phyloP scores from a whole-genome alignment of 441 rosid species.

The Brassica hybrid region DNA sequence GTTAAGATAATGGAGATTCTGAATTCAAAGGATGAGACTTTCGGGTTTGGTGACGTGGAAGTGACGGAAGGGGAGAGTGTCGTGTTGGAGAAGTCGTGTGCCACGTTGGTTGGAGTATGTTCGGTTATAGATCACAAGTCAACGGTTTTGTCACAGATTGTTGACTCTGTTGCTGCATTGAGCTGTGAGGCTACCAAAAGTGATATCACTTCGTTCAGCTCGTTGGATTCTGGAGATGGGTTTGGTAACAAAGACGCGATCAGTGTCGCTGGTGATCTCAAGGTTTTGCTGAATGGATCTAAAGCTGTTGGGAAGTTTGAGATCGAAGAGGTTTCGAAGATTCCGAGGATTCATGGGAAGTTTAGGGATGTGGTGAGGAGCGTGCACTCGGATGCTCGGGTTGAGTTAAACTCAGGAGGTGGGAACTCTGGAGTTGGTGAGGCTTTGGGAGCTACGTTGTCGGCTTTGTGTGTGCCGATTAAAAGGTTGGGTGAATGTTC shows the following conservation, averaged over 20 bases:
- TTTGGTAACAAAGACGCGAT: no score
- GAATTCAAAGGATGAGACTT: conserved; percentile 34
- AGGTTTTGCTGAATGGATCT: conserved; percentile 77
- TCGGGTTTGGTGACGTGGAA: conserved; percentile 32
- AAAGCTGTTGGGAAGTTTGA: conserved; percentile 58
- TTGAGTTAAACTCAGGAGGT: conserved; percentile 57
- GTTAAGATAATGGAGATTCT: conserved; percentile 38
- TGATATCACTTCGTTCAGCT: no score
- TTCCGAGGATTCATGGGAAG: no score
- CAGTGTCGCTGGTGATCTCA: conserved; percentile 74
- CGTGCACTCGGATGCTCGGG: no score
- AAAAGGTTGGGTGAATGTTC: conserved; percentile 61
- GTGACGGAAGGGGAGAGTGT: conserved; percentile 55
- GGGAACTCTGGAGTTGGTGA: conserved; percentile 30
- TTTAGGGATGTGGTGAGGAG: no score
- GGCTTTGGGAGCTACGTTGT: conserved; percentile 46
- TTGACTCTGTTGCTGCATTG: no score
- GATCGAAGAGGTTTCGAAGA: conserved; percentile 49
- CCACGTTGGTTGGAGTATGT: conserved; percentile 56
- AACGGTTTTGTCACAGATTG: conserved; percentile 51
- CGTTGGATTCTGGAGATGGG: no score
- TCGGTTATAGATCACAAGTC: conserved; percentile 64
- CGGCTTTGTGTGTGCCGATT: conserved; percentile 51
- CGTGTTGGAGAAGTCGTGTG: conserved; percentile 46
- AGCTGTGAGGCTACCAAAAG: no score